Percentiles rank a stretch among this genome's conserved stretches.
phyloP scores from a whole-genome alignment of 495 filamentous ascomycete genomes.

The Xylaria flabelliformis region DNA sequence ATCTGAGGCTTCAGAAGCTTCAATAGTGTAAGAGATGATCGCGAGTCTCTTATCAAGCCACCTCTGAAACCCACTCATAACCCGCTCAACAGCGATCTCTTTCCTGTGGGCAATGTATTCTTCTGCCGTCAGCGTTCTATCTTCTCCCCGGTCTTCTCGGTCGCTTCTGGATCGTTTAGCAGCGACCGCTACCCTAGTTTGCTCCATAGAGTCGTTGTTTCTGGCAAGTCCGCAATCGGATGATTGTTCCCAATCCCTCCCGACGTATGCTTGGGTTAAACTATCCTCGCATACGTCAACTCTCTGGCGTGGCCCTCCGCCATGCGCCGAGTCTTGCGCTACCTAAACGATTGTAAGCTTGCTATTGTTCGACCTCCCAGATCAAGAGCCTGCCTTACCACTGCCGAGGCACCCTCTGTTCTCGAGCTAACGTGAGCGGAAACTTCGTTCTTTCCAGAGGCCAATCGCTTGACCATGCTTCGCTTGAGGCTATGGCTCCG shows the following conservation, averaged over 20 bases:
- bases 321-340: conserved; percentile 26
- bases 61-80: conserved; percentile 35
- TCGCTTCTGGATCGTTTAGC: conserved; percentile 33
- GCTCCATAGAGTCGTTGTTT: conserved; percentile 39
- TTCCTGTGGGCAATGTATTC: conserved; percentile 40
- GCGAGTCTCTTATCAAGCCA: conserved; percentile 41
- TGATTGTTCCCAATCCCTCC: conserved; percentile 30
- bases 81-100: conserved; percentile 33
- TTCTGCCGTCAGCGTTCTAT: conserved; percentile 38
- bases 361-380: conserved; percentile 1
- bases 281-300: conserved; percentile 35
- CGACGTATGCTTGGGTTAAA: conserved; percentile 30
- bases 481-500: conserved; percentile 33
- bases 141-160: conserved; percentile 29
- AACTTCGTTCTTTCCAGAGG: conserved; percentile 28
- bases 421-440: conserved; percentile 24
- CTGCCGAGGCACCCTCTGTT: conserved; percentile 31
- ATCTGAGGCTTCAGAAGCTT: conserved; percentile 38
- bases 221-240: conserved; percentile 23
- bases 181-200: conserved; percentile 33
- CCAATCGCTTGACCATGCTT: conserved; percentile 40
- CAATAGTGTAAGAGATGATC: conserved; percentile 41
- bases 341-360: conserved; percentile 7
- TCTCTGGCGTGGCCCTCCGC: conserved; percentile 31
- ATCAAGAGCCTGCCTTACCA: conserved; percentile 30